Base-by-base conservation (phyloP, 768 basidiomycete species). In the Flagelloscypha sp. region DNA sequence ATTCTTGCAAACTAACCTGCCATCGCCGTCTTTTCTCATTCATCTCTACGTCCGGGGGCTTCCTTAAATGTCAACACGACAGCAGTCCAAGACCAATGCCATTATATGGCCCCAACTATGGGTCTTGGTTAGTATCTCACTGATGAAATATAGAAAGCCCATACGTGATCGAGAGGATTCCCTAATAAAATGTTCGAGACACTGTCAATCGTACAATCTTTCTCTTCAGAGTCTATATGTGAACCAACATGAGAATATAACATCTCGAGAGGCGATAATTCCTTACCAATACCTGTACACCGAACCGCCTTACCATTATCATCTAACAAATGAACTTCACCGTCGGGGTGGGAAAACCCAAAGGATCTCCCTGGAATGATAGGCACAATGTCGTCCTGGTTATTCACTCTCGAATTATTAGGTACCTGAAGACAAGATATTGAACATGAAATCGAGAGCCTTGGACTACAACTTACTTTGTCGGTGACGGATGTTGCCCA, bases 291-390 rank as follows among this genome's bases (percentile, higher is more conserved):
- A 56, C 68, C 65, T 7, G 66, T 58, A 48, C 69, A 73, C 27
- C 56, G 41, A n/a, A 63, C 56, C 3, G 54, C 64, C 10, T 47
- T 44, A 18, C 43, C 61, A 2, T 57, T 51, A 11, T 61, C 53
- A 34, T n/a, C n/a, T n/a, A 72, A 35, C 27, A 79, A 70, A 42
- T 76, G 73, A 11, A 75, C 51, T 47, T 78, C 75, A 13, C 73
- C 73, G 21, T 62, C 53, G 2, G 68, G 66, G 34, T 75, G 73
- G 24, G 53, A 41, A 53, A 66, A 80, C 33, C 70, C 71, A 40
- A 76, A 47, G 38, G 55, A 59, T 15, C 63, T 57, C 2, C 63
- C 68, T 7, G 77, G 77, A 6, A 79, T 60, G 39, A 72, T 77
- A 16, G 79, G 78, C 27, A 80, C 56, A 18, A 63, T 40, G 45